Evolutionary conservation across 1,284 basidiomycete species (phyloP).

Genomic region (Rhodotorula sp.): DNA sequence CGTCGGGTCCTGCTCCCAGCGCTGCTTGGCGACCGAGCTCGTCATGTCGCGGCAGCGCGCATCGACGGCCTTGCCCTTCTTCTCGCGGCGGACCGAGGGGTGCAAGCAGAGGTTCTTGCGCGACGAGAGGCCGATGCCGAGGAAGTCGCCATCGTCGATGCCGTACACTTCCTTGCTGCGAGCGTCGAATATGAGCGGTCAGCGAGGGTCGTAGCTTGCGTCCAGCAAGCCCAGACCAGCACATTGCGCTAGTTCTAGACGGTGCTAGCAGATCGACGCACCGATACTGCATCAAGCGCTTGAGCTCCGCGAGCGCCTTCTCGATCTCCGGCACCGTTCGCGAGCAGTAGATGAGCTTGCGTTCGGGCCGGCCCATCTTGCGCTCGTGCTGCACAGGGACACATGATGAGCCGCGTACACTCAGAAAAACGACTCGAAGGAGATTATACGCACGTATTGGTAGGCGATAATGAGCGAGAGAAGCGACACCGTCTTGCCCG

Average conservation of each 20-base stretch:
- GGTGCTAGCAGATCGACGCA: neutral
- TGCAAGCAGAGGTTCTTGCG: conserved; percentile 97
- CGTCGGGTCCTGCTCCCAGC: conserved; percentile 4
- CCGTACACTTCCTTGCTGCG: conserved; percentile 61
- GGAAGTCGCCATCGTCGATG: conserved; percentile 77
- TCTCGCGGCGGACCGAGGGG: conserved; percentile 88
- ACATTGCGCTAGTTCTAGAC: neutral
- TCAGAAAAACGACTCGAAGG: neutral
- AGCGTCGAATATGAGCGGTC: too few species aligned
- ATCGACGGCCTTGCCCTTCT: conserved; percentile 97
- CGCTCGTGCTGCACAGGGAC: conserved; percentile 31
- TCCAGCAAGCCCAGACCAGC: neutral
- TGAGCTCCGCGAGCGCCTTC: conserved; percentile 94
- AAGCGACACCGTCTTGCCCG: conserved; percentile 97
- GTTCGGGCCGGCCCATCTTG: conserved; percentile 51
- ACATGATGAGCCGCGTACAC: neutral
- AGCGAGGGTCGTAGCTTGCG: conserved; percentile 2
- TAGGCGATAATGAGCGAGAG: conserved; percentile 96
- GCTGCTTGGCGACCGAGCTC: conserved; percentile 68
- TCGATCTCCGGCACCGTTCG: conserved; percentile 99
- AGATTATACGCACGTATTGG: conserved; percentile 72
- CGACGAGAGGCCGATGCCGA: conserved; percentile 89
- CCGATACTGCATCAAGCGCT: conserved; percentile 90
- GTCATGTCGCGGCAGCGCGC: conserved; percentile 95
- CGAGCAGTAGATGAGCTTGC: conserved; percentile 98